These are phyloP conservation scores for Combretum micranthum DNA, from an alignment of 345 rosid species.

Conservation along the genomic window DNA sequence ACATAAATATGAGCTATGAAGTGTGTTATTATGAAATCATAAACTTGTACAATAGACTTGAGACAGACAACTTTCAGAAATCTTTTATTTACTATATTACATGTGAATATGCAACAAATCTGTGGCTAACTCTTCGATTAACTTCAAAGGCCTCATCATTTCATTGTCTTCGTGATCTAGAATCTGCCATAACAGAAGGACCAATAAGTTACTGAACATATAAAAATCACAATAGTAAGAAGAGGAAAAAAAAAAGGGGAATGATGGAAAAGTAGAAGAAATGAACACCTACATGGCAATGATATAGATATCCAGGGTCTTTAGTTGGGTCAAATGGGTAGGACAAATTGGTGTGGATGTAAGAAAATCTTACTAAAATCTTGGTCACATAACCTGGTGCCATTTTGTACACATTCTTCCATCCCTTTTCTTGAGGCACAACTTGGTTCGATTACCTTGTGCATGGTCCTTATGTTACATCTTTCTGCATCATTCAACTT, in stretches of 20 bases:
- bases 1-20: no score
- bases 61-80: no score
- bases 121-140: conserved; percentile 16
- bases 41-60: no score
- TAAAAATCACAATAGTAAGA: not conserved
- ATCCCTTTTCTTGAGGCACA: conserved; percentile 57
- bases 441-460: conserved; percentile 44
- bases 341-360: conserved; percentile 47
- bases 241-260: not conserved
- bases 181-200: conserved; percentile 34
- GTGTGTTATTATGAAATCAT: no score
- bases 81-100: no score
- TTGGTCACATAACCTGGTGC: conserved; percentile 51
- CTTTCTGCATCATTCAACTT: conserved; percentile 44
- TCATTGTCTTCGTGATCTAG: conserved; percentile 90
- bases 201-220: not conserved
- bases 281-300: conserved; percentile 65
- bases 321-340: conserved; percentile 56
- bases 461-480: conserved; percentile 45
- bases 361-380: conserved; percentile 50
- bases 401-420: conserved; percentile 87
- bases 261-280: no score
- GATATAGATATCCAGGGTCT: conserved; percentile 79
- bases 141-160: conserved; percentile 79
- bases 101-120: no score